phyloP scores from a whole-genome alignment of 805 yeast genomes.

The Naumovozyma baii region DNA sequence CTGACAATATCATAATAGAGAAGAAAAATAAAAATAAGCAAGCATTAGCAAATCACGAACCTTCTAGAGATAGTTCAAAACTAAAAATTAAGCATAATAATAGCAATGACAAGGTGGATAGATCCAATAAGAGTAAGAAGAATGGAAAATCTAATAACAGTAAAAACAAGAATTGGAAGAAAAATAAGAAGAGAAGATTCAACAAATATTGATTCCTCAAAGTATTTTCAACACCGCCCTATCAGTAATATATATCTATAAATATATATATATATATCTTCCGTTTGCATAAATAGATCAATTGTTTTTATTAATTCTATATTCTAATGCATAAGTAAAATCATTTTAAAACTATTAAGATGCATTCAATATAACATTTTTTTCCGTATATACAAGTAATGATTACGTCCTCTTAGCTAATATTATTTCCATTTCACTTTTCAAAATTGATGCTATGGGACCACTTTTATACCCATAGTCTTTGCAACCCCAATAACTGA shows the following conservation, averaged over 20 bases:
- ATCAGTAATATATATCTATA: too few species aligned
- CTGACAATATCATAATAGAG: background rate
- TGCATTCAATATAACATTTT: too few species aligned
- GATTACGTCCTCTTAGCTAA: background rate
- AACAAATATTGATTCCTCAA: conserved; percentile 11
- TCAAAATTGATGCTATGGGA: conserved; percentile 33
- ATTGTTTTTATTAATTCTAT: background rate
- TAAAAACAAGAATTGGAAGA: conserved; percentile 19
- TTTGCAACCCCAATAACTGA: conserved; percentile 82
- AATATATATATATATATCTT: too few species aligned
- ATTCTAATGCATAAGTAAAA: background rate
- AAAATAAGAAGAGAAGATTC: conserved; percentile 24
- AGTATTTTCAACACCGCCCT: too few species aligned
- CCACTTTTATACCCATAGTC: conserved; percentile 77
- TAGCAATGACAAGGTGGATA: background rate
- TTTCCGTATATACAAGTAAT: background rate
- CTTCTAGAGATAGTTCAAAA: background rate
- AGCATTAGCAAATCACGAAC: background rate
- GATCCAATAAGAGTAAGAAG: conserved; percentile 3
- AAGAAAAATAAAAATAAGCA: conserved; percentile 1
- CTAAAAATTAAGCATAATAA: background rate
- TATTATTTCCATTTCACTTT: too few species aligned
- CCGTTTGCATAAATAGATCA: background rate
- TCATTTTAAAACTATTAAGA: too few species aligned
- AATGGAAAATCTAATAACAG: conserved; percentile 3